Percentiles rank a stretch among this genome's conserved stretches.
Conservation (phyloP, 1,139 yeast genomes). For the Yamadazyma buinensis region DNA sequence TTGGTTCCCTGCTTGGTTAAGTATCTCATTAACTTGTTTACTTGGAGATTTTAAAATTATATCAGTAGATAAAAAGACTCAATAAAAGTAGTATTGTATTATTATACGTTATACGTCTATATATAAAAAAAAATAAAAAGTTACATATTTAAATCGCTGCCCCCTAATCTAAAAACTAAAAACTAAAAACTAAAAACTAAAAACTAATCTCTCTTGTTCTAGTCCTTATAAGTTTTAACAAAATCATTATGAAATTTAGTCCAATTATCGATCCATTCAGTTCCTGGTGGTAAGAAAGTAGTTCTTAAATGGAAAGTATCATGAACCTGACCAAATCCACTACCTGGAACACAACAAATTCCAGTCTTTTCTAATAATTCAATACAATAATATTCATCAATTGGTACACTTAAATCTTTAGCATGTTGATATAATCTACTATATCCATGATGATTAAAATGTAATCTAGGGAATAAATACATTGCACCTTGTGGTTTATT, state of each 20-base stretch:
- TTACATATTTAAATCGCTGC: too few relatives aligned
- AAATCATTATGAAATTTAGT: conserved; percentile 70
- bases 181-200: too few relatives aligned
- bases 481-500: conserved; percentile 94
- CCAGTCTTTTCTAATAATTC: conserved; percentile 85
- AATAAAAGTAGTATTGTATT: too few relatives aligned
- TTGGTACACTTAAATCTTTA: conserved; percentile 45
- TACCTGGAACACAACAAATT: conserved; percentile 95
- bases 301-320: conserved; percentile 93
- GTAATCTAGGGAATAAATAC: conserved; percentile 86
- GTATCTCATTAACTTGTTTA: conserved; percentile 34
- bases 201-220: neutral
- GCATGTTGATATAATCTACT: conserved; percentile 62
- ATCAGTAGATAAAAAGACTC: conserved; percentile 10
- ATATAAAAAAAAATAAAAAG: too few relatives aligned
- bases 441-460: conserved; percentile 47
- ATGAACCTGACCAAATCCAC: conserved; percentile 90
- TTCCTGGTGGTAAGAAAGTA: conserved; percentile 93
- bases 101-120: too few relatives aligned
- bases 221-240: conserved; percentile 47
- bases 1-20: conserved; percentile 83
- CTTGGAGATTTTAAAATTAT: conserved; percentile 25
- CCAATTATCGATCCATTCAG: conserved; percentile 81
- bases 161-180: too few relatives aligned
- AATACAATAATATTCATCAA: conserved; percentile 87